Base-by-base conservation (phyloP, 202 grass and related monocot species). In the Digitaria exilis region DNA sequence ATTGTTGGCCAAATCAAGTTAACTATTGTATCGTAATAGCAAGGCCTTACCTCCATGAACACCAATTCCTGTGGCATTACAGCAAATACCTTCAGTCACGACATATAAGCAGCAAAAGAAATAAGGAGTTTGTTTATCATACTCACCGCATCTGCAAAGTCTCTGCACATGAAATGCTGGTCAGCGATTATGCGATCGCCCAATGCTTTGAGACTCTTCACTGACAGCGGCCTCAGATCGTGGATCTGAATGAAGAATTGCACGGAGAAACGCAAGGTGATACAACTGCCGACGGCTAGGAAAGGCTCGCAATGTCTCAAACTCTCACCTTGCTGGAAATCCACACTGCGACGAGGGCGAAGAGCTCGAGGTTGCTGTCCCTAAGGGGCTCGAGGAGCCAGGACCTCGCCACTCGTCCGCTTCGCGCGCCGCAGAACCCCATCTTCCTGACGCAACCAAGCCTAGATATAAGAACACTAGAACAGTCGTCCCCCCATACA, bases 361-460 rank as follows among this genome's bases (percentile, higher is more conserved):
- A 98, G 51, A 98, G 89, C 85, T 95, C 87, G 43, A 98, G 80
- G 60, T 98, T 98, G 87, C 96, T 98, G 79, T 93, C 92, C 58
- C 92, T 92, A 25, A 90, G 78, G 48, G 84, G 92, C 21, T 87
- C 88, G 26, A 98, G 75, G 9, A 98, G 89, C 96, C 92, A 98
- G 41, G 82, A 77, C 52, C 35, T 82, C 44, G 84, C 81, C 30
- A 41, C 41, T 9, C 71, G 76, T 0, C 65, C 59, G 25, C 67
- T 79, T 44, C 84, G 80, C 3, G 62, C n/a, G 18, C 86, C 60
- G 74, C 74, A 82, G 75, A 75, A 90, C 34, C 88, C 75, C 75
- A 87, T 70, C 80, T 87, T 90, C 84, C 88, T 87, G 61, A 54
- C 54, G 69, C 61, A 6, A 54, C 22, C 61, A 69, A 44, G 21